Evolutionary conservation across 2,329 filamentous ascomycete species (phyloP).

Genomic region (Magnaporthiopsis rhizophila): DNA sequence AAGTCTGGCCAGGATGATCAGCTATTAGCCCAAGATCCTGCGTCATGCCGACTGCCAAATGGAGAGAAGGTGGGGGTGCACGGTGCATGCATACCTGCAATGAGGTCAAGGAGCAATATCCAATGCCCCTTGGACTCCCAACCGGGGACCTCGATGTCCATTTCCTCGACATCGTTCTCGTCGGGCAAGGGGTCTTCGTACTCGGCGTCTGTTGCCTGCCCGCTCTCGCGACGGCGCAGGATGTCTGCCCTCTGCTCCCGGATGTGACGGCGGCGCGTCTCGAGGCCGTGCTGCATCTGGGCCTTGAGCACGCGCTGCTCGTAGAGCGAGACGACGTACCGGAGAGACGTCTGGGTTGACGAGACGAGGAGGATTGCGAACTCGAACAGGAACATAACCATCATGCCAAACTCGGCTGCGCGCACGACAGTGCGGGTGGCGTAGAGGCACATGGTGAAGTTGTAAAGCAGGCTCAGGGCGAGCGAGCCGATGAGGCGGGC

Average conservation of each 20-base stretch:
- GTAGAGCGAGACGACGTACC: conserved; percentile 70
- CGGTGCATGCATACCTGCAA: conserved; percentile 53
- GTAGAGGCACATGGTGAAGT: conserved; percentile 72
- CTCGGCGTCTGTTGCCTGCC: conserved; percentile 38
- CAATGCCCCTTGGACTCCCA: conserved; percentile 96
- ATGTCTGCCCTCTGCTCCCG: conserved; percentile 48
- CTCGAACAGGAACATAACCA: conserved; percentile 99
- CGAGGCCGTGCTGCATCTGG: conserved; percentile 64
- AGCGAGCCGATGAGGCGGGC: conserved; percentile 72
- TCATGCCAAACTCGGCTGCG: conserved; percentile 91
- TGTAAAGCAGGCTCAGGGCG: conserved; percentile 69
- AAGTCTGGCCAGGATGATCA: conserved; percentile 53
- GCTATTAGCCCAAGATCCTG: background rate
- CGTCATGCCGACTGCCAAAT: background rate
- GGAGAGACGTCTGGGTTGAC: conserved; percentile 68
- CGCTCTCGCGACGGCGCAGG: conserved; percentile 35
- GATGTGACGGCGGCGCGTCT: conserved; percentile 61
- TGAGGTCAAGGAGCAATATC: conserved; percentile 78
- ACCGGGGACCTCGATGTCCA: conserved; percentile 89
- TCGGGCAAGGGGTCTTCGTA: conserved; percentile 42
- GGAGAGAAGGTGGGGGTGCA: background rate
- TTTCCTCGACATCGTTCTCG: conserved; percentile 73
- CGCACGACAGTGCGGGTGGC: conserved; percentile 75
- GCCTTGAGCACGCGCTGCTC: conserved; percentile 68
- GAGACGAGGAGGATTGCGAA: conserved; percentile 80